Base-by-base conservation (phyloP, 306 rosid species). In the Luffa acutangula region DNA sequence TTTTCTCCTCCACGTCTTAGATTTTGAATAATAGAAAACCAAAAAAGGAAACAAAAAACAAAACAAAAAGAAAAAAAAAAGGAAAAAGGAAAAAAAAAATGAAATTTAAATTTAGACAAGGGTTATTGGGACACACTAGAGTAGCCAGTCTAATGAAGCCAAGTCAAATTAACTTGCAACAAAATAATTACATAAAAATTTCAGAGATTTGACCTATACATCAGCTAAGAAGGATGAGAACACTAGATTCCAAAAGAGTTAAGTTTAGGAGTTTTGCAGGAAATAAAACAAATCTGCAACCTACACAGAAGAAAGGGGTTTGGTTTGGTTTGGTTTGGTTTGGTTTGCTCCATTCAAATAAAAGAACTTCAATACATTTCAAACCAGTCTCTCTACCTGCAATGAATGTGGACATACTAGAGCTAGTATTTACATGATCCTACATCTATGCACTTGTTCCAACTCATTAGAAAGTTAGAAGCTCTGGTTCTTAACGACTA, bases 381-480 rank as follows among this genome's bases (percentile, higher is more conserved):
- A 74, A 49, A 51, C 78, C 78, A 51, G 62, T 73, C 78, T 46
- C 74, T 72, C 77, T 31, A 45, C 77, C 31, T 48, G 78, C 41
- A 73, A 73, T 15, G 46, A 73, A 73, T 73, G 20, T 49, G 20
- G 54, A 49, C 78, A 46, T 18, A 46, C 57, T 25, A 46, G 59
- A 72, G 42, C 18, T 72, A 51, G 33, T 51, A 74, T 74, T 51
- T 74, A 51, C 78, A 74, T 34, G 45, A 33, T 49, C 78, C 62
- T 74, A 33, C 14, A 74, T 74, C 78, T 48, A 45, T 73, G 59
- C 56, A 73, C 60, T 74, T 74, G 63, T 51, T 54, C 67, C 36
- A 39, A 39, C 80, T 18, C 80, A 77, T 58, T 57, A 13, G 77
- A 31, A 25, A 49, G 37, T 72, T 46, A 31, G 77, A 48, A 39